Base-by-base conservation (phyloP, 1,284 basidiomycete genomes). In the Violaceomyces palustris region DNA sequence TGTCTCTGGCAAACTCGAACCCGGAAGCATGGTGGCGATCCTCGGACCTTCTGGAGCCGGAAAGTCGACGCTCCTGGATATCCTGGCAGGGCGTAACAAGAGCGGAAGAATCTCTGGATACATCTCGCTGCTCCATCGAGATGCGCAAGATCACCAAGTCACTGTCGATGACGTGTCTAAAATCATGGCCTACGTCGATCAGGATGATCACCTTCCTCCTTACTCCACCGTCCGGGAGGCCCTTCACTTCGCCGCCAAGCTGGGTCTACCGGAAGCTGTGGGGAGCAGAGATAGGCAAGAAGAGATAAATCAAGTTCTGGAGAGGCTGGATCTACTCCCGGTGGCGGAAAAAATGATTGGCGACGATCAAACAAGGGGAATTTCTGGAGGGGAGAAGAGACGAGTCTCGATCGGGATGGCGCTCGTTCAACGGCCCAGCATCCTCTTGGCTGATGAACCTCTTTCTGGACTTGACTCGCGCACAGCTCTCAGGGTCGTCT, bases 31-130 rank as follows among this genome's bases (percentile, higher is more conserved):
- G 48, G 47, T 59, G 3, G 57, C 60, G 14, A 44, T 67, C 12
- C 58, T 67, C 1, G 65, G 65, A 12, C 54, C 65, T 19, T 53
- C 48, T 7, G 64, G 64, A 19, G 64, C 64, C 6, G 64, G 64
- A 24, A 67, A 67, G 43, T 62, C 56, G 6, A 64, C 56, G 10
- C 40, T 67, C 9, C 53, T 67, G 31, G 64, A 67, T 26, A 48
- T 67, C 17, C 45, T 67, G 8, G 62, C 59, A 2, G 64, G 64
- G 3, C 45, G 55, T 14, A 40, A 59, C 38, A 67, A 64, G 45
- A 25, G 36, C n/a, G 64, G 62, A 4, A 27, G 24, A 17, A 29
- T 58, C 6, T 47, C 39, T 4, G 65, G 65, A 1, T 38, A 22
- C 18, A 43, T 67, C 27, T 28, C 28, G 4, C 40, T 46, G 10